Evolutionary conservation across 352 stramenopile species (phyloP).

Genomic region (Globisporangium echinulatum): DNA sequence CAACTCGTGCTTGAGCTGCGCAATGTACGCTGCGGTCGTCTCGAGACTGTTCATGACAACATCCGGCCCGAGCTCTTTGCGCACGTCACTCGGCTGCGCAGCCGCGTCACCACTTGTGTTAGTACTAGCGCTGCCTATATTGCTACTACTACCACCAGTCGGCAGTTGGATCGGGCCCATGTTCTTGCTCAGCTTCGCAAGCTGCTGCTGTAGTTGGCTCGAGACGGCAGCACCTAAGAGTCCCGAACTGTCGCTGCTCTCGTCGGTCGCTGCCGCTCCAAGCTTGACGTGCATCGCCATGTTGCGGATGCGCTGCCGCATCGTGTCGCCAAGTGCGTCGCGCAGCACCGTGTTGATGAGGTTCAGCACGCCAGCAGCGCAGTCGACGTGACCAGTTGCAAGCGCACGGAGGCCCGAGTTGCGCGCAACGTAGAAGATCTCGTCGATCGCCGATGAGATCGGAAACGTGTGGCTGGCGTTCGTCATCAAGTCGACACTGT

Average conservation of each 20-base stretch:
- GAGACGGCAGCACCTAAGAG: slow-evolving; percentile 38
- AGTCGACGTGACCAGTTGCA: slow-evolving; percentile 78
- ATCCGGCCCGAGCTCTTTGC: slow-evolving; percentile 58
- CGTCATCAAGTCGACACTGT: not conserved
- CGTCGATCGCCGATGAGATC: slow-evolving; percentile 80
- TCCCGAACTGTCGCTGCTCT: slow-evolving; percentile 12
- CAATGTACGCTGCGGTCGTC: slow-evolving; percentile 66
- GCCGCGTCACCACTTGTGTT: slow-evolving; percentile 13
- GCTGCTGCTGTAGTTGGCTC: slow-evolving; percentile 72
- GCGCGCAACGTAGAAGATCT: slow-evolving; percentile 83
- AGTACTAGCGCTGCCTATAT: not conserved
- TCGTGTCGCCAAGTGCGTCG: slow-evolving; percentile 69
- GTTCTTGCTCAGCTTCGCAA: slow-evolving; percentile 84
- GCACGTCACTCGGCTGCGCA: slow-evolving; percentile 21
- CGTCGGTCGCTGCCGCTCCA: slow-evolving; percentile 19
- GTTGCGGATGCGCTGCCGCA: slow-evolving; percentile 70
- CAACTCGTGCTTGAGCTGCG: slow-evolving; percentile 73
- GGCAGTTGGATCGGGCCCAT: slow-evolving; percentile 45
- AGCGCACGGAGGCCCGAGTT: slow-evolving; percentile 77
- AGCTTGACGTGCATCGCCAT: slow-evolving; percentile 63
- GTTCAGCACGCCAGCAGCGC: slow-evolving; percentile 76
- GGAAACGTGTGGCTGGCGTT: slow-evolving; percentile 48
- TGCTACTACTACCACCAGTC: not conserved
- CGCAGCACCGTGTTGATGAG: slow-evolving; percentile 82
- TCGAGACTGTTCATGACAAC: slow-evolving; percentile 84